Evolutionary conservation across 371 early-diverging fungal species (phyloP), one percentile per base, ranked within the genome.

Genomic region (Dinochytrium kinnereticum): DNA sequence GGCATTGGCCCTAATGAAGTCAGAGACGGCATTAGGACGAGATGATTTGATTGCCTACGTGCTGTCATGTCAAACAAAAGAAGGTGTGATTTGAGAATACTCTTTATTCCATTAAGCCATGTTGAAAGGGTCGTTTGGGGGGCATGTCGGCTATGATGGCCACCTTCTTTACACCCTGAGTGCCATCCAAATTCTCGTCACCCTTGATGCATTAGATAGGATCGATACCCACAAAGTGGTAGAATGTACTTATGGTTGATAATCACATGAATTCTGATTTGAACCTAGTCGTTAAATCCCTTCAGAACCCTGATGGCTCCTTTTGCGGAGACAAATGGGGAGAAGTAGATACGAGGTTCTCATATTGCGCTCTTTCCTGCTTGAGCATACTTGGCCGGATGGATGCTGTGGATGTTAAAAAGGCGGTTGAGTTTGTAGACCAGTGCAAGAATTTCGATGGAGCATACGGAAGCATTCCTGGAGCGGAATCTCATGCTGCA

Each of bases 391-490:
- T 99, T 28, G 81, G 81, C 1, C 79, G 89, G n/a, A 72, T 94
- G 65, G 90, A 93, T 69, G 88, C 88, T 1, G 59, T 79, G 19
- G 80, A 98, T 76, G 66, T 91, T 3, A 82, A 87, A 31, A 90
- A 87, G 53, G 90, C 95, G 1, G 89, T 94, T 2, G 88, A 88
- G 39, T 98, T 92, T 81, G 84, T 98, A 5, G 76, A 89, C 5
- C 17, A 78, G 31, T 97, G 99, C 79, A 91, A 90, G 73, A 99
- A 99, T 82, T 93, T 92, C 77, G 99, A 99, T 86, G 99, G 99
- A 44, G 99, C 99, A 1, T 97, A 96, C 80, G 99, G 99, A 2
- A 93, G 87, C 50, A 81, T 87, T 13, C 96, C 96, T 0, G 97
- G 96, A 1, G 93, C 95, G 40, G 99, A 99, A 82, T 94, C 95